Evolutionary conservation across 306 rosid species (phyloP).

Genomic region (Abrus precatorius): DNA sequence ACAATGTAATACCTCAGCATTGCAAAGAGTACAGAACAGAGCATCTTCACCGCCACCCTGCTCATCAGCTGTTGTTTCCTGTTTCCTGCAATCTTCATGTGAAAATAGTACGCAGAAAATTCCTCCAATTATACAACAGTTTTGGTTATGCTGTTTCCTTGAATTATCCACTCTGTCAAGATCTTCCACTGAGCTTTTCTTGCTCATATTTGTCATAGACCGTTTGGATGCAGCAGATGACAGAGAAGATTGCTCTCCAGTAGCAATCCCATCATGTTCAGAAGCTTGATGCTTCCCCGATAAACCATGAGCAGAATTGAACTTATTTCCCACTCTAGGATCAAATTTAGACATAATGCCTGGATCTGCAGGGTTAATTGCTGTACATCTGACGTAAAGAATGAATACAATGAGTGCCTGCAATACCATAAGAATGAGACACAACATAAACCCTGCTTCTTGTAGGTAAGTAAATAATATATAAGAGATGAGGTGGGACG

Average conservation of each 20-base stretch:
- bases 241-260: constrained; percentile 64
- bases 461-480: constrained; percentile 23
- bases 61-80: constrained; percentile 70
- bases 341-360: constrained; percentile 91
- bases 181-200: constrained; percentile 86
- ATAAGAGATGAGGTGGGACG: background rate
- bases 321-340: constrained; percentile 53
- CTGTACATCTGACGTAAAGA: constrained; percentile 94
- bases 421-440: constrained; percentile 55
- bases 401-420: constrained; percentile 94
- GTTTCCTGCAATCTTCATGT: constrained; percentile 88
- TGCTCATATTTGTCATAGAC: constrained; percentile 79
- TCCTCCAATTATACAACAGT: constrained; percentile 62
- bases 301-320: constrained; percentile 58
- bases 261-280: constrained; percentile 64
- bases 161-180: constrained; percentile 60
- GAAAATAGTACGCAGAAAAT: constrained; percentile 79
- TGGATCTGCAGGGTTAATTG: constrained; percentile 98
- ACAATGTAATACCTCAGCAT: constrained; percentile 81
- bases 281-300: constrained; percentile 66
- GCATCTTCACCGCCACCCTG: constrained; percentile 85
- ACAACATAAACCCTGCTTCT: constrained; percentile 33
- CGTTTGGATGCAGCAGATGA: constrained; percentile 81
- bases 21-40: constrained; percentile 96
- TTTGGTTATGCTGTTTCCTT: constrained; percentile 54